Evolutionary conservation across 2,329 filamentous ascomycete species (phyloP), one percentile per base, ranked within the genome.

Genomic region (Phaeomoniella chlamydospora): DNA sequence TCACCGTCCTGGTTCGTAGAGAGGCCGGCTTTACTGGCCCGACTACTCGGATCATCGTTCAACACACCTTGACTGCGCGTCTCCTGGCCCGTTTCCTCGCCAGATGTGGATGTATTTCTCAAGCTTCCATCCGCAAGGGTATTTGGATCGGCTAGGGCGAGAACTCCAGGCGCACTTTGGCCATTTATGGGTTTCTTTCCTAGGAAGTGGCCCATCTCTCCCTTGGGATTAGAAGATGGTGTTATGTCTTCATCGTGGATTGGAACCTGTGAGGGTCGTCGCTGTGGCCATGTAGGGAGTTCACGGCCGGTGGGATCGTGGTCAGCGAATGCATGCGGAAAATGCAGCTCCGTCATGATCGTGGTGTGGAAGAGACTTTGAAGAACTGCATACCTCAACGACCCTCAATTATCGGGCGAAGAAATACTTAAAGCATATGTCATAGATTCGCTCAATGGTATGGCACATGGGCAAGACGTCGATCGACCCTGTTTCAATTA

Each of bases 1-100:
- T 54, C 52, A 10, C 48, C 47, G 4, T 44, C 38, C 29, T 43
- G 40, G 6, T 18, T 35, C 13, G 46, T 46, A n/a, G 49, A 45
- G 5, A 37, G 36, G 17, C 52, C 51, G 13, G 22, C 34, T 30
- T 36, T 14, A 15, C 34, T 36, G 22, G 12, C 12, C 18, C 22
- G 22, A n/a, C 31, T 6, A 6, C 13, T 13, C 31, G 6, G 14
- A 15, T 18, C 22, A 9, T 26, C 22, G n/a, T 6, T n/a, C 6
- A 26, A 9, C n/a, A n/a, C 22, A 9, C 22, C 22, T 26, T 26
- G 22, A 9, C 22, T 6, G 22, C 22, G n/a, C n/a, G 22, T 26
- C n/a, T 26, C 22, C n/a, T 26, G 9, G 22, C 22, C 22, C n/a
- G 9, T n/a, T 26, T n/a, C 22, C 6, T 26, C 22, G n/a, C 22